Base-by-base conservation (phyloP, 164 flowering plant genomes). In the Tinospora cordifolia region DNA sequence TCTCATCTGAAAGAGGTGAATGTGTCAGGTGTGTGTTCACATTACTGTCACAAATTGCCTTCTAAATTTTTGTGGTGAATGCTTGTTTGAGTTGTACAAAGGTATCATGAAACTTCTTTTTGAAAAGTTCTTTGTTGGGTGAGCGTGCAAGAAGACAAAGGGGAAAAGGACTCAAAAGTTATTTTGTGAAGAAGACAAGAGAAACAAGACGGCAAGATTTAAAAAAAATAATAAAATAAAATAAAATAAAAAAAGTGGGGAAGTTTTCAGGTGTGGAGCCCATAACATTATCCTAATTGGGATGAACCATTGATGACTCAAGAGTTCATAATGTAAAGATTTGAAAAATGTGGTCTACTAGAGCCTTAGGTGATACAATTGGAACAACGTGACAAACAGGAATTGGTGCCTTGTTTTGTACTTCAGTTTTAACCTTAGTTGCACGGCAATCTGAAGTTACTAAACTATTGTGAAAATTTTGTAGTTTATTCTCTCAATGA, bases 121-220 rank as follows among this genome's bases (percentile, higher is more conserved):
- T 34, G n/a, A n/a, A n/a, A n/a, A n/a, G n/a, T 5, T 54, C 9
- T 54, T 54, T 19, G 24, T 19, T 21, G 25, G 60, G 24, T 54
- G 60, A 22, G 47, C 12, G 57, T 63, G 41, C 17, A 63, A 49
- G 34, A 22, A 38, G 25, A 26, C 26, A 25, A 58, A 27, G 66
- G 19, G 40, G 38, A 63, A 19, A 24, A 27, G 51, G 14, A 11
- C 9, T 38, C 9, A 40, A 19, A 70, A 27, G 13, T 64, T 64
- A 51, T 51, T 51, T 49, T 64, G 15, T 64, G 47, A 71, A 71
- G 51, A 64, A 47, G 38, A 71, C 63, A 54, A 71, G 39, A 46
- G 47, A n/a, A 30, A 46, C 24, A 22, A 30, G 27, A 34, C 14
- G 27, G 26, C 14, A 39, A 15, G 5, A 40, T 40, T n/a, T n/a